Evolutionary conservation across 2,329 filamentous ascomycete genomes (phyloP).

Genomic region (Sarocladium strictum): DNA sequence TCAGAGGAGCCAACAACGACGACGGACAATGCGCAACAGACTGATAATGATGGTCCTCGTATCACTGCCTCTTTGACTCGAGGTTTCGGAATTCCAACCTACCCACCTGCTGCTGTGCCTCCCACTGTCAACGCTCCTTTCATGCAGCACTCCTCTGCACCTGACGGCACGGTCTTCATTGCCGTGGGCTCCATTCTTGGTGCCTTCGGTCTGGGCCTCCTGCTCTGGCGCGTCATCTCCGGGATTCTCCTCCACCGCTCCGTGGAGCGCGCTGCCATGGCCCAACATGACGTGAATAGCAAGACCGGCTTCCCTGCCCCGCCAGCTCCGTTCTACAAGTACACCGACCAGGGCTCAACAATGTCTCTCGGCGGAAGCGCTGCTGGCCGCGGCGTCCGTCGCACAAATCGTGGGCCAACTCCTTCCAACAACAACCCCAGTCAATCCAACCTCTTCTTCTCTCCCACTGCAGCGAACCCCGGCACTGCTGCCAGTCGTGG

Average conservation of each 20-base stretch:
- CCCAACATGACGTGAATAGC: constrained; percentile 62
- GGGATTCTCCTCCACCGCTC: constrained; percentile 89
- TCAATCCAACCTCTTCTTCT: constrained; percentile 82
- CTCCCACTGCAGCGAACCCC: constrained; percentile 68
- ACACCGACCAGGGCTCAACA: constrained; percentile 53
- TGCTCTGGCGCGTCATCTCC: constrained; percentile 82
- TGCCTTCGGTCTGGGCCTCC: constrained; percentile 71
- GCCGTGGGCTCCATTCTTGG: constrained; percentile 84
- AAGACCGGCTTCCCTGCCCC: constrained; percentile 60
- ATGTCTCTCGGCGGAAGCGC: constrained; percentile 40
- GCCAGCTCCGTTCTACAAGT: constrained; percentile 58
- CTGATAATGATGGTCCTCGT: constrained; percentile 20
- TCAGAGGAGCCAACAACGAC: constrained; percentile 10
- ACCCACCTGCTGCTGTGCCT: constrained; percentile 71
- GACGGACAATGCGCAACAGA: constrained; percentile 13
- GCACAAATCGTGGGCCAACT: constrained; percentile 45
- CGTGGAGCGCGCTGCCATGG: constrained; percentile 77
- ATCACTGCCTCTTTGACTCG: constrained; percentile 37
- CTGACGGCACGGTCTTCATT: constrained; percentile 95
- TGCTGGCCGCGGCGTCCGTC: constrained; percentile 44
- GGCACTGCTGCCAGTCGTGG: constrained; percentile 60
- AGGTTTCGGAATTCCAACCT: constrained; percentile 40
- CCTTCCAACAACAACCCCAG: constrained; percentile 52
- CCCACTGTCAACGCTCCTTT: constrained; percentile 81
- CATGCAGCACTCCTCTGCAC: constrained; percentile 79